phyloP scores from a whole-genome alignment of 2,329 filamentous ascomycete genomes.

The Claviceps purpurea region DNA sequence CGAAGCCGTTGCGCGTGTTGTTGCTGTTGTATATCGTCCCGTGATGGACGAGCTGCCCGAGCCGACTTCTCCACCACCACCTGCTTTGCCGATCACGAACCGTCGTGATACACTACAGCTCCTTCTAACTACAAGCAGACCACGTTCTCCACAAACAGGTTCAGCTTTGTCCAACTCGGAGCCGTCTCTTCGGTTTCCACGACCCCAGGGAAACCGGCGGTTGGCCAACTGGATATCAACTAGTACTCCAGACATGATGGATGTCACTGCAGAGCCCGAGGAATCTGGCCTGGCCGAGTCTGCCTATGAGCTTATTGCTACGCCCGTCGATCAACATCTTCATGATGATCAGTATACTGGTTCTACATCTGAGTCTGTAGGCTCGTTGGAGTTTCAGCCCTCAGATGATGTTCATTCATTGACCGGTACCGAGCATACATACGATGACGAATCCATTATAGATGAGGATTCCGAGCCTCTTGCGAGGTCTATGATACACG shows the following conservation, averaged over 20 bases:
- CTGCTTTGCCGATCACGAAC: constrained; percentile 15
- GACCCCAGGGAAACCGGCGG: constrained; percentile 38
- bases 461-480: constrained; percentile 18
- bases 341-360: constrained; percentile 35
- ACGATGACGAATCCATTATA: constrained; percentile 27
- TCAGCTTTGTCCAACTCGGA: constrained; percentile 26
- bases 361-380: constrained; percentile 34
- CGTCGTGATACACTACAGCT: constrained; percentile 16
- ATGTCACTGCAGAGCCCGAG: constrained; percentile 28
- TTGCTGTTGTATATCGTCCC: constrained; percentile 19
- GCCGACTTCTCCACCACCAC: constrained; percentile 11
- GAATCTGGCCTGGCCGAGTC: constrained; percentile 41
- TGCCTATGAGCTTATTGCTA: constrained; percentile 40
- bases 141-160: constrained; percentile 7
- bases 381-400: constrained; percentile 34
- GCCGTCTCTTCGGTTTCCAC: constrained; percentile 42
- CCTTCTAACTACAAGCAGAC: constrained; percentile 11
- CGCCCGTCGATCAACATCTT: constrained; percentile 38
- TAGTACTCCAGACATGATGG: constrained; percentile 45
- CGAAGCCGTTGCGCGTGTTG: constrained; percentile 6
- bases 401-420: constrained; percentile 40
- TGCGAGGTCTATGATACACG: constrained; percentile 6
- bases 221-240: constrained; percentile 47
- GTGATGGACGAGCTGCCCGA: constrained; percentile 38
- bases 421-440: constrained; percentile 33